phyloP scores from a whole-genome alignment of 805 yeast genomes.

The Wickerhamomyces queroliae region DNA sequence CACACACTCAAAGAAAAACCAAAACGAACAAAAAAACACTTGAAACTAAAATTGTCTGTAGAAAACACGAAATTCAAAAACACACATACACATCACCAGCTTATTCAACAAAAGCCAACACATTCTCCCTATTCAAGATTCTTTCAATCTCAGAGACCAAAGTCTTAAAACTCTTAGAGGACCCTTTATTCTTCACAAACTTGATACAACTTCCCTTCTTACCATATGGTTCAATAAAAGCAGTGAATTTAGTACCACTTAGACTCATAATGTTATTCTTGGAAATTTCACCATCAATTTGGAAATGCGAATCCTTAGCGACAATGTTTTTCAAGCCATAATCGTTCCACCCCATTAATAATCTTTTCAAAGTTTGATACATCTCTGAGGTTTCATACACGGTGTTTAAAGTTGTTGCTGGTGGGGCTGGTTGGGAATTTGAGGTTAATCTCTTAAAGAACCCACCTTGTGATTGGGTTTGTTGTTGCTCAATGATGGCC shows the following conservation, averaged over 20 bases:
- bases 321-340: conserved; percentile 60
- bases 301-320: conserved; percentile 35
- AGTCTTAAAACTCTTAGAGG: conserved; percentile 53
- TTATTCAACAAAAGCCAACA: conserved; percentile 30
- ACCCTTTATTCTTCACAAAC: conserved; percentile 61
- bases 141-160: conserved; percentile 58
- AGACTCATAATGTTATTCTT: conserved; percentile 56
- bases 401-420: conserved; percentile 23
- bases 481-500: conserved; percentile 12
- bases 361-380: conserved; percentile 56
- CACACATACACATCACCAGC: background rate
- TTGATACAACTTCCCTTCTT: conserved; percentile 47
- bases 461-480: conserved; percentile 7
- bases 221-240: conserved; percentile 38
- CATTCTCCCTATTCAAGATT: conserved; percentile 61
- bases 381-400: conserved; percentile 42
- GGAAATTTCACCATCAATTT: conserved; percentile 57
- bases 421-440: conserved; percentile 8
- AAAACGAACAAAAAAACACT: background rate
- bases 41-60: background rate
- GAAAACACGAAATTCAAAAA: background rate
- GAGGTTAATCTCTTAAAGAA: conserved; percentile 29
- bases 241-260: conserved; percentile 58
- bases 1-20: background rate
- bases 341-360: conserved; percentile 61